Evolutionary conservation across 768 basidiomycete species (phyloP).

Genomic region (Hygrophorus russula): DNA sequence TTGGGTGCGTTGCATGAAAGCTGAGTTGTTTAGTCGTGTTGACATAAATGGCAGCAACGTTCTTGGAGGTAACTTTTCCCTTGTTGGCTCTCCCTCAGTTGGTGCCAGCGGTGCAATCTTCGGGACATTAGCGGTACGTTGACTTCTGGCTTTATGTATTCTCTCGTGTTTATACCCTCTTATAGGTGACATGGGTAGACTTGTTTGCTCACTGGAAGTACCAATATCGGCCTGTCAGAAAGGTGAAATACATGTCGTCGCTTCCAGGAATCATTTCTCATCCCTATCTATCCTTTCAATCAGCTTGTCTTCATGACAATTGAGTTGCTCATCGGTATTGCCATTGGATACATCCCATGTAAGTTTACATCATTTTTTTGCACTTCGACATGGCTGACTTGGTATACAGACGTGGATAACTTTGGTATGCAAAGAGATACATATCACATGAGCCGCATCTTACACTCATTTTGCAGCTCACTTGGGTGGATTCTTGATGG

Average conservation of each 20-base stretch:
- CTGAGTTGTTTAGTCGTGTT: neutral
- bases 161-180: neutral
- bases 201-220: slow-evolving; percentile 88
- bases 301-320: slow-evolving; percentile 78
- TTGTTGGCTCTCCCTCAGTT: slow-evolving; percentile 80
- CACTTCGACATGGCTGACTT: neutral
- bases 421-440: slow-evolving; percentile 40
- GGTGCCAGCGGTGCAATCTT: slow-evolving; percentile 94
- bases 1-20: slow-evolving; percentile 45
- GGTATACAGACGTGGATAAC: slow-evolving; percentile 67
- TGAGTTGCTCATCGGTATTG: slow-evolving; percentile 81
- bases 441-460: neutral
- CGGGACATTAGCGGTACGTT: slow-evolving; percentile 64
- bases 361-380: slow-evolving; percentile 15
- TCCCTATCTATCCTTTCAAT: neutral
- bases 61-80: slow-evolving; percentile 85
- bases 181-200: slow-evolving; percentile 74
- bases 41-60: slow-evolving; percentile 42
- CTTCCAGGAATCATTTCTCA: neutral
- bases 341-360: slow-evolving; percentile 78
- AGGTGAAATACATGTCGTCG: slow-evolving; percentile 30
- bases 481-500: slow-evolving; percentile 80
- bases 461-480: slow-evolving; percentile 41
- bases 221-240: slow-evolving; percentile 70
- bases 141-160: neutral